These are phyloP conservation scores for Hordeum pubiflorum DNA, from an alignment of 202 grass and related monocot species.

Conservation along the genomic window DNA sequence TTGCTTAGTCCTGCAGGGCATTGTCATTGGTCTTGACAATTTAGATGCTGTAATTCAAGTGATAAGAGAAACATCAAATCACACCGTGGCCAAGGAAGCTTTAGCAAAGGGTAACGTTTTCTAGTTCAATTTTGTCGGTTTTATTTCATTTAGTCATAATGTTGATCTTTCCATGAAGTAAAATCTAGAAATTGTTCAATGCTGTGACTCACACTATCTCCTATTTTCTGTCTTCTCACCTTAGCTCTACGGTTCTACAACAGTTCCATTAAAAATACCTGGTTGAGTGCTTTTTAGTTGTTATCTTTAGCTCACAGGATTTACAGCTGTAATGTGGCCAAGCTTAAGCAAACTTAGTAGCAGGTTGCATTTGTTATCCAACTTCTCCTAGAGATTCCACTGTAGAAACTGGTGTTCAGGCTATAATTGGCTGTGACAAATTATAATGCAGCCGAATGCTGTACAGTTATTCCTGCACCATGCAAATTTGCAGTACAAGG, in stretches of 20 bases:
- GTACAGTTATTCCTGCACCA: neutral
- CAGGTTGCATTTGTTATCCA: slow-evolving; percentile 7
- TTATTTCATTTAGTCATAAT: slow-evolving; percentile 5
- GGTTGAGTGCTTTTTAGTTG: neutral
- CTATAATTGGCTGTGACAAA: neutral
- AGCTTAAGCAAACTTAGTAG: neutral
- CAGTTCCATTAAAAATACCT: neutral
- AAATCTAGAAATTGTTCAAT: neutral
- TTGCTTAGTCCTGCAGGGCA: slow-evolving; percentile 63
- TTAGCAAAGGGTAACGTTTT: slow-evolving; percentile 56
- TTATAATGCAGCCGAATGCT: neutral
- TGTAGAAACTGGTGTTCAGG: neutral
- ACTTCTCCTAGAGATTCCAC: neutral
- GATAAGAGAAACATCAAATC: slow-evolving; percentile 67
- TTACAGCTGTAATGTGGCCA: neutral
- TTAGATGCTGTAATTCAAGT: slow-evolving; percentile 87
- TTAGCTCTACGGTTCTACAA: neutral
- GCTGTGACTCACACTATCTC: neutral
- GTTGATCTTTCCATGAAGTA: slow-evolving; percentile 5
- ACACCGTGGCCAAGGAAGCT: slow-evolving; percentile 50
- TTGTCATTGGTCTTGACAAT: slow-evolving; percentile 91
- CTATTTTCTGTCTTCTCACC: slow-evolving; percentile 5
- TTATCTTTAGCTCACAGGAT: neutral
- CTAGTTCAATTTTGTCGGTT: neutral
- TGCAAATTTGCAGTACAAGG: neutral